phyloP scores from a whole-genome alignment of 164 flowering plant genomes.

The Tetracentron sinense region DNA sequence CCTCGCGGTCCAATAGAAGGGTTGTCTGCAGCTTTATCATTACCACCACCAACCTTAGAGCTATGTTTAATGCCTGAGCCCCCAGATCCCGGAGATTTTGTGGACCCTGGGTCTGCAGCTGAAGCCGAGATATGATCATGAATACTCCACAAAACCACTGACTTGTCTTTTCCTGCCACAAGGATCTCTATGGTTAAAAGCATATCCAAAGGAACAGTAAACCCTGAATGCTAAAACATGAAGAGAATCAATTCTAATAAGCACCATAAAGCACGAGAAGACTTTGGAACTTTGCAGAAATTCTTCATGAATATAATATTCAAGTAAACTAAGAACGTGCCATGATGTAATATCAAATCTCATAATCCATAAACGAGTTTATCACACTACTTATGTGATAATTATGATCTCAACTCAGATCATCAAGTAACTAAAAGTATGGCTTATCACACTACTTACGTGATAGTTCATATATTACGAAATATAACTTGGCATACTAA shows the following conservation, averaged over 20 bases:
- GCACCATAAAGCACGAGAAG: background rate
- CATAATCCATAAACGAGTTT: too few species aligned
- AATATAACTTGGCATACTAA: too few species aligned
- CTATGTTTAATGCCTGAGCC: slow-evolving; percentile 45
- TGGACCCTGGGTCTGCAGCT: slow-evolving; percentile 46
- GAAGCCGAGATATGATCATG: slow-evolving; percentile 77
- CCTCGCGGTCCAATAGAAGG: slow-evolving; percentile 76
- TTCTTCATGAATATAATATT: background rate
- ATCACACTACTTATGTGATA: too few species aligned
- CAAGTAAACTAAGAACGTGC: too few species aligned
- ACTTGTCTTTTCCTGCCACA: slow-evolving; percentile 83
- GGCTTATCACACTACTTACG: too few species aligned
- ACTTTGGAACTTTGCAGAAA: background rate
- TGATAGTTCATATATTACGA: too few species aligned
- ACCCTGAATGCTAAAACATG: background rate
- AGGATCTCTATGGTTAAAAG: background rate
- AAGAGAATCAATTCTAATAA: background rate
- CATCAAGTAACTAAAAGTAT: too few species aligned
- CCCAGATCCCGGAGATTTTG: slow-evolving; percentile 54
- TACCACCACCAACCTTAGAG: slow-evolving; percentile 37
- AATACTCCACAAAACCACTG: slow-evolving; percentile 93
- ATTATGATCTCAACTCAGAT: too few species aligned
- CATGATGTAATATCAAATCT: too few species aligned
- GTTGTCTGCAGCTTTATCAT: slow-evolving; percentile 48
- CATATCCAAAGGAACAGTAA: too few species aligned